Percentiles rank a stretch among this genome's conserved stretches.
Conservation (phyloP, 2,329 filamentous ascomycete species). For the Sporothrix inflata region DNA sequence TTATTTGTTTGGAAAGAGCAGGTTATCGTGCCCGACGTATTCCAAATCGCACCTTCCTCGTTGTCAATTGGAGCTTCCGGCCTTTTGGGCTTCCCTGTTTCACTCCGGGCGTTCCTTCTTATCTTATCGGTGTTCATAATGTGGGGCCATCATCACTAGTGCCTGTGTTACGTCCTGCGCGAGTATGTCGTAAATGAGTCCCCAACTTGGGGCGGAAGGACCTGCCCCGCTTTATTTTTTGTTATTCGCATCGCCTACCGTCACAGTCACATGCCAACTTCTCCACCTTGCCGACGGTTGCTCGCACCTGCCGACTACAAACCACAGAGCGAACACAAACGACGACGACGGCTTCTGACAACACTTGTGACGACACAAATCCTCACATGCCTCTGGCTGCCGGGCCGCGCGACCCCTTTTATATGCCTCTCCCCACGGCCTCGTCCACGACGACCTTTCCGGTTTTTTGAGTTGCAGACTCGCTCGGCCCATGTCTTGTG, state of each 20-base stretch:
- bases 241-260: conserved; percentile 21
- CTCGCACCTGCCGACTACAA: neutral
- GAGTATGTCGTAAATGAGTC: neutral
- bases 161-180: neutral
- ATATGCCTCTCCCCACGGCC: conserved; percentile 12
- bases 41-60: conserved; percentile 7
- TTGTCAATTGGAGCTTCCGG: neutral
- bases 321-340: neutral
- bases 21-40: neutral
- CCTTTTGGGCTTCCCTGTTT: neutral
- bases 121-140: neutral
- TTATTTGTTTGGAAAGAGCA: neutral
- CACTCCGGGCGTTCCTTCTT: neutral
- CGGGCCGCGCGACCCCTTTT: neutral
- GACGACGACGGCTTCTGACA: neutral
- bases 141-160: neutral
- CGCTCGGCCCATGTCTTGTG: conserved; percentile 6
- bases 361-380: no score
- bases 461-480: neutral
- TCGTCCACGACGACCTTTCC: conserved; percentile 14
- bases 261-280: conserved; percentile 26
- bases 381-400: conserved; percentile 21
- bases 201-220: neutral
- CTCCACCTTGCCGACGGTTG: conserved; percentile 12
- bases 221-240: conserved; percentile 19